A percentile compares a stretch with the other conserved stretches of the same genome.
Conservation (phyloP, 805 yeast genomes). For the Tetrapisispora nanseiensis region DNA sequence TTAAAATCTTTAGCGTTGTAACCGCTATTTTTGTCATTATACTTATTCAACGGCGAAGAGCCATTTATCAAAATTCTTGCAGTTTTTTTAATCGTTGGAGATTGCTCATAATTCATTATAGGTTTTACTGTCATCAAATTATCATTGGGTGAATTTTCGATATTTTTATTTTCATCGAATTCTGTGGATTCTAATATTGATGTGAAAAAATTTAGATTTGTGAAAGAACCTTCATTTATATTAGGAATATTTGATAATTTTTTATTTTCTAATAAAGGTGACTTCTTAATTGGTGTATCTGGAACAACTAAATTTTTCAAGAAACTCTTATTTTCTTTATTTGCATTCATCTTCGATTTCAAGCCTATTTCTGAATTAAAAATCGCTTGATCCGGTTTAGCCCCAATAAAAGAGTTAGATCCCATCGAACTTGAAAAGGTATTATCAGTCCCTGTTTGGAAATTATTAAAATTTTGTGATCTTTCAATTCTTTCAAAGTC, state of each 20-base stretch:
- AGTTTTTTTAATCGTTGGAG: slow-evolving; percentile 13
- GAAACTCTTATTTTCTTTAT: not conserved
- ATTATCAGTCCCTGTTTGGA: slow-evolving; percentile 1
- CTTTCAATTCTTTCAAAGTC: not conserved
- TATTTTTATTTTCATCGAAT: slow-evolving; percentile 8
- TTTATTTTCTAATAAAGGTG: slow-evolving; percentile 17
- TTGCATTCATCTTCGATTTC: slow-evolving; percentile 17
- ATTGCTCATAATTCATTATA: slow-evolving; percentile 1
- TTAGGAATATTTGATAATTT: slow-evolving; percentile 2
- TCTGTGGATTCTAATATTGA: slow-evolving; percentile 11
- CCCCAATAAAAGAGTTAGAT: slow-evolving; percentile 6
- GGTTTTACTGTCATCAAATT: not conserved
- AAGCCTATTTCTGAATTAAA: slow-evolving; percentile 13
- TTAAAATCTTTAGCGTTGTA: not conserved
- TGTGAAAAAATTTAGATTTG: slow-evolving; percentile 5
- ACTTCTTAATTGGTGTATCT: slow-evolving; percentile 27
- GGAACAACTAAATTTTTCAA: slow-evolving; percentile 22
- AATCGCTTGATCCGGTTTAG: slow-evolving; percentile 22
- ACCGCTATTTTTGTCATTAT: not conserved
- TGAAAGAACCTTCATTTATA: not conserved
- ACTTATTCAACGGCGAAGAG: slow-evolving; percentile 14
- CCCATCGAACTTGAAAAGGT: not conserved
- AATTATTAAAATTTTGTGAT: not conserved
- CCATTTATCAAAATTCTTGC: slow-evolving; percentile 11
- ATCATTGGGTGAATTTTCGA: slow-evolving; percentile 4